Conservation (phyloP, 2,329 filamentous ascomycete species). For the Didymosphaeria variabile region DNA sequence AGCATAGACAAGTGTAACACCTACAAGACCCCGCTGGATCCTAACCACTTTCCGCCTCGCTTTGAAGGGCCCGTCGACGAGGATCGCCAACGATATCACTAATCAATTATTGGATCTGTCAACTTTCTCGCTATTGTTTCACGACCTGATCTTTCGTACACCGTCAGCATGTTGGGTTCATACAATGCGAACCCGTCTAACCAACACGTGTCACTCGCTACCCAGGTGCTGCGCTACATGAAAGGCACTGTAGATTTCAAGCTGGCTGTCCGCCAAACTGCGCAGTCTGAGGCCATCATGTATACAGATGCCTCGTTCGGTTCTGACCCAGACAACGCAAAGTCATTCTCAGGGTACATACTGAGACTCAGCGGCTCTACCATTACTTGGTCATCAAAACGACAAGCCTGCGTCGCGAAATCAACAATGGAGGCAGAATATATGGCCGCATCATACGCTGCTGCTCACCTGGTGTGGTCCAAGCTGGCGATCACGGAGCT, state of each 20-base stretch:
- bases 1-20: conserved; percentile 15
- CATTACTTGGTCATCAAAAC: conserved; percentile 31
- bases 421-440: too few relatives aligned
- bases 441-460: conserved; percentile 17
- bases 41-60: conserved; percentile 13
- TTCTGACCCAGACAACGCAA: conserved; percentile 18
- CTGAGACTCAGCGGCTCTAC: conserved; percentile 25
- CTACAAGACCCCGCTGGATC: conserved; percentile 14
- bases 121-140: conserved; percentile 21
- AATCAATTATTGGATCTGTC: conserved; percentile 19
- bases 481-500: conserved; percentile 11
- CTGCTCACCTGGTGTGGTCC: conserved; percentile 17
- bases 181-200: conserved; percentile 19
- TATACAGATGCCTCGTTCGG: conserved; percentile 19
- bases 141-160: conserved; percentile 7
- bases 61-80: conserved; percentile 1
- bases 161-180: conserved; percentile 15
- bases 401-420: too few relatives aligned
- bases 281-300: conserved; percentile 3
- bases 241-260: too few relatives aligned
- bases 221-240: conserved; percentile 13
- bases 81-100: too few relatives aligned
- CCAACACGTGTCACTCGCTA: conserved; percentile 4
- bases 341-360: conserved; percentile 27
- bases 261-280: too few relatives aligned